Base-by-base conservation (phyloP, 805 yeast species). In the Metschnikowia bowlesiae region DNA sequence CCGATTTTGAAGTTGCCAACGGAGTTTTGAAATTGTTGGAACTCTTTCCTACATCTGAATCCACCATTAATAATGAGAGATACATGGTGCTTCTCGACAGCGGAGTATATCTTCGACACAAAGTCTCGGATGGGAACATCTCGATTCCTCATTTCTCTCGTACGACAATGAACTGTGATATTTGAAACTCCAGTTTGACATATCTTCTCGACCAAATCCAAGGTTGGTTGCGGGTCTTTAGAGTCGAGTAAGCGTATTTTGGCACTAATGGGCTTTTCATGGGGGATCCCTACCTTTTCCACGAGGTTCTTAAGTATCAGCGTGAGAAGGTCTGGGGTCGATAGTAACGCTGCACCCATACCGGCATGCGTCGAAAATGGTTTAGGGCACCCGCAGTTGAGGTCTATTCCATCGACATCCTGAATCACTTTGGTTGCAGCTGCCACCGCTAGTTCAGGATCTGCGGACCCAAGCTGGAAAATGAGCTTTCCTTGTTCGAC, bases 381-480 rank as follows among this genome's bases (percentile, higher is more conserved):
- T 65, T 92, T 94, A 3, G 99, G 99, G 69, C 99, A 94, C 5
- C 99, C 99, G 30, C 96, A 89, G 66, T 94, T 94, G 51, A 94
- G 77, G 64, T 94, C 99, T 5, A 94, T 86, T 8, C 96, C 98
- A 55, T 82, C 90, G 2, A 94, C 98, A 66, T 94, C 98, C 1
- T 74, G 62, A 8, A 91, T 89, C 3, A 94, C 87, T 39, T 84
- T 75, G 47, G 78, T 70, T 0, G 96, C 97, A 1, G 97, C 99
- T 53, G 85, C 73, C 1, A 90, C 96, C 0, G 99, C 99, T 18
- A 90, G 68, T 0, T 82, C 85, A 0, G 98, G 83, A 54, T 83
- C 78, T 0, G 96, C 78, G 0, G 97, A 85, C 13, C 99, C 99
- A 72, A 94, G 75, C 68, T 94, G 99, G 62, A 94, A 89, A 22